Base-by-base conservation (phyloP, 495 filamentous ascomycete genomes). In the Sporormia fimetaria region DNA sequence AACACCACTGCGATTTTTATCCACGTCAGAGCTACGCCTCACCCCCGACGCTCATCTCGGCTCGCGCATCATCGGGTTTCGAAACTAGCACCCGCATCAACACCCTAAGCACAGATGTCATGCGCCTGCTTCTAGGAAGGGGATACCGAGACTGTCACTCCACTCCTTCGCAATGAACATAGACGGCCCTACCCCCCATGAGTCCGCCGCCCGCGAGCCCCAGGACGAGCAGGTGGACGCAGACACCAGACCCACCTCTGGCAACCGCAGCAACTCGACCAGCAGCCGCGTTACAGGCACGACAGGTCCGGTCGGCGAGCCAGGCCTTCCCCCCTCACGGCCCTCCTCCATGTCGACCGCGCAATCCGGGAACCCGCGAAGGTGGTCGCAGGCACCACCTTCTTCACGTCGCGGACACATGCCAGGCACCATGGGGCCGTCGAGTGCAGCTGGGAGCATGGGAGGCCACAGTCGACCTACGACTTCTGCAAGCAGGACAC, bases 401-500 rank as follows among this genome's bases (percentile, higher is more conserved):
- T 64, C 73, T 21, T 63, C 71, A 24, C 65, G 51, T 23, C 52
- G 56, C 18, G 32, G 46, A 40, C 48, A 42, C 7, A 32, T 31
- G 18, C 41, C 33, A 10, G 33, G 42, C 18, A 42, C 37, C 12
- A 36, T 38, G 12, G 40, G 36, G 11, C 38, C 41, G 25, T 35
- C 31, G 21, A 55, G 50, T 21, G 42, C 45, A 10, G 51, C 42
- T 9, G 52, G 44, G 5, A 70, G 64, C 48, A 47, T 67, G 46
- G 37, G 44, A 21, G 64, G 33, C 37, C 67, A 63, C 22, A 74
- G 65, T 28, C 56, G 52, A 27, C 55, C 60, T 26, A 59, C 61
- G 26, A 62, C 60, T 4, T 71, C 73, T 18, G 71, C 70, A 2
- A 85, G 81, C 57, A 72, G 77, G 54, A 87, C 82, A 12, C 90